Conservation (phyloP, 352 stramenopile genomes). For the Pythium phragmitis region DNA sequence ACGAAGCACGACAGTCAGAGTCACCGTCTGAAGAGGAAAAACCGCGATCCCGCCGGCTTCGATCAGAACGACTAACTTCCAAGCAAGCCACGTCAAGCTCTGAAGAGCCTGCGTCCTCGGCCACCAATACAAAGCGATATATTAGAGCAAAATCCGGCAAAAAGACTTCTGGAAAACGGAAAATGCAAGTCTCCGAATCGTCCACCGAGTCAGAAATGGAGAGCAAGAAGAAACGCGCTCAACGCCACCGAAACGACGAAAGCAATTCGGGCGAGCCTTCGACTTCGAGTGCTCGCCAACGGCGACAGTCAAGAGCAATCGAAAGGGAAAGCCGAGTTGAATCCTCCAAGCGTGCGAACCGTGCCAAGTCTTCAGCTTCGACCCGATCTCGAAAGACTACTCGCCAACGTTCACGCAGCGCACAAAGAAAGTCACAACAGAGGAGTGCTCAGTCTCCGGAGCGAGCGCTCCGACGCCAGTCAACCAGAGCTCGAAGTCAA, state of each 20-base stretch:
- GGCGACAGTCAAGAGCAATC: not conserved
- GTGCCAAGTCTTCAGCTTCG: not conserved
- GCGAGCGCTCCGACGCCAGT: not conserved
- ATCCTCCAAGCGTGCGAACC: conserved; percentile 3
- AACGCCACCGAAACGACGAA: not conserved
- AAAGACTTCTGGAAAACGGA: not conserved
- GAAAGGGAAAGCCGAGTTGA: not conserved
- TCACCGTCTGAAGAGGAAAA: conserved; percentile 8
- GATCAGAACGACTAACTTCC: not conserved
- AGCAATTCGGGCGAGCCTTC: conserved; percentile 1
- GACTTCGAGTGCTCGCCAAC: not conserved
- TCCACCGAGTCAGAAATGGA: conserved; percentile 4
- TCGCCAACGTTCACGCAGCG: not conserved
- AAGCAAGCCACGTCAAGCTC: conserved; percentile 3
- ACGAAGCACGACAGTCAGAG: not conserved
- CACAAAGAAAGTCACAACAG: not conserved
- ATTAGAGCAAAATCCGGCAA: not conserved
- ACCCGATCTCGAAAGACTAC: not conserved
- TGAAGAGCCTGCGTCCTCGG: not conserved
- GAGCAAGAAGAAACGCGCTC: not conserved
- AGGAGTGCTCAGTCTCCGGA: not conserved
- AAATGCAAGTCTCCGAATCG: not conserved
- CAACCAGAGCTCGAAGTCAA: conserved; percentile 5
- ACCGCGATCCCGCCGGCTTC: not conserved
- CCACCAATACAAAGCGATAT: not conserved